Evolutionary conservation across 2,329 filamentous ascomycete species (phyloP).

Genomic region (Penicillium sp.): DNA sequence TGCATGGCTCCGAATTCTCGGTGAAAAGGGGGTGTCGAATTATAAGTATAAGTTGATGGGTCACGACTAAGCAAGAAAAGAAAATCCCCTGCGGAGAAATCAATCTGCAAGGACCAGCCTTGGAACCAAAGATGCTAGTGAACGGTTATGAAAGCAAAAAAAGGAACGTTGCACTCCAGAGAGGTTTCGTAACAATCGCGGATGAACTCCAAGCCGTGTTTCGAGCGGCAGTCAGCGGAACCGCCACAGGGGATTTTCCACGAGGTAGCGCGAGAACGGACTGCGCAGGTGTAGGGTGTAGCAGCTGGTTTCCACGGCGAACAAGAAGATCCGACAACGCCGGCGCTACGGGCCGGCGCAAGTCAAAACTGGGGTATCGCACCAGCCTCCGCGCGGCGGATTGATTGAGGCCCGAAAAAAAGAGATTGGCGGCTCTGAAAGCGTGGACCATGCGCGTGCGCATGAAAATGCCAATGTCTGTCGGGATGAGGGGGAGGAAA

Average conservation of each 20-base stretch:
- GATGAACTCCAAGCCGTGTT: not conserved
- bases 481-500: not conserved
- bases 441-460: not conserved
- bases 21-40: not conserved
- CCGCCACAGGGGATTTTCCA: not conserved
- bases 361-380: not conserved
- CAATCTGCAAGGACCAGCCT: conserved; percentile 25
- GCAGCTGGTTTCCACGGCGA: not conserved
- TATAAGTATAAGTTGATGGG: conserved; percentile 37
- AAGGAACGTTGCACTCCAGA: too few relatives aligned
- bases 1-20: conserved; percentile 55
- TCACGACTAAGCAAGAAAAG: not conserved
- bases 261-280: not conserved
- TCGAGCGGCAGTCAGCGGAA: not conserved
- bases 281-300: not conserved
- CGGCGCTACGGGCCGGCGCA: conserved; percentile 5
- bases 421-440: not conserved
- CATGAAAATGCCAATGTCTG: not conserved
- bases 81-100: not conserved
- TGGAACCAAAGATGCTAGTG: not conserved
- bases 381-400: not conserved
- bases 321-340: conserved; percentile 62
- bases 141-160: not conserved
- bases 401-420: not conserved
- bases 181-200: too few relatives aligned